Base-by-base conservation (phyloP, 208 protist species). In the Eutreptiella sp. region DNA sequence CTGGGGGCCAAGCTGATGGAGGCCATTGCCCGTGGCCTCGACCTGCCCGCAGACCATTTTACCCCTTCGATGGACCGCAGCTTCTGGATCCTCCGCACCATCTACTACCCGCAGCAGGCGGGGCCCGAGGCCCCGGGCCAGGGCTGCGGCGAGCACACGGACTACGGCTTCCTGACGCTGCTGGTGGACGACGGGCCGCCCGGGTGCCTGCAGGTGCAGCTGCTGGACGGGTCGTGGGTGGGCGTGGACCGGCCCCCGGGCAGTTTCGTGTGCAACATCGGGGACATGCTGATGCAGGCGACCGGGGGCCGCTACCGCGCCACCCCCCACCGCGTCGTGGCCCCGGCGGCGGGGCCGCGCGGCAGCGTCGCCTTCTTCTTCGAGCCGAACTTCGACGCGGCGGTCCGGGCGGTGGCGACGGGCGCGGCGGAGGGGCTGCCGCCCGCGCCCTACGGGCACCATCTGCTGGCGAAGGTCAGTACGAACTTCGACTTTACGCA, bases 351-450 rank as follows among this genome's bases (percentile, higher is more conserved):
- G 4, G 1, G 36, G 24, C 19, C 35, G 26, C 1, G 61, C 35
- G 24, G 41, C n/a, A 38, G 21, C 24, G 31, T 34, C 33, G 52
- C 61, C 27, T 67, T 68, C 29, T 68, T 68, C 35, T 68, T 68
- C 1, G 62, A 68, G 24, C 62, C 62, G 48, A 66, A 60, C 19
- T 68, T 68, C 35, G 26, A 68, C 9, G 16, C 28, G 16, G 32
- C 38, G 26, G 27, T 65, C n/a, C n/a, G n/a, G n/a, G n/a, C n/a
- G n/a, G n/a, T n/a, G n/a, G n/a, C n/a, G n/a, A n/a, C n/a, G n/a
- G n/a, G n/a, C n/a, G n/a, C n/a, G n/a, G n/a, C n/a, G n/a, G n/a
- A n/a, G n/a, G n/a, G n/a, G n/a, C n/a, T n/a, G n/a, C n/a, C n/a
- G n/a, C n/a, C n/a, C n/a, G n/a, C n/a, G n/a, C n/a, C n/a, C n/a